Evolutionary conservation across 164 flowering plant genomes (phyloP).

Genomic region (Taxillus chinensis): DNA sequence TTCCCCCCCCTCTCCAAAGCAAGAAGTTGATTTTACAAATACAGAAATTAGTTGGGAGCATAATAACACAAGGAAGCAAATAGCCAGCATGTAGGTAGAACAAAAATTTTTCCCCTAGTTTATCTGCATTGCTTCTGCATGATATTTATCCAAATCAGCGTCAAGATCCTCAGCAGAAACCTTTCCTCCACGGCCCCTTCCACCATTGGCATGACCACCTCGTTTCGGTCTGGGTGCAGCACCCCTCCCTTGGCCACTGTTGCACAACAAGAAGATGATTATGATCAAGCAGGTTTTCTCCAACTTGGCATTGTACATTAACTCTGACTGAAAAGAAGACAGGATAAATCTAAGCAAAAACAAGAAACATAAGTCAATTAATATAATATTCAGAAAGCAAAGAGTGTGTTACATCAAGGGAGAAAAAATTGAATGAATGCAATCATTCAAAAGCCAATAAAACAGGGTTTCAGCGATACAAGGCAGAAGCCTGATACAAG

Average conservation of each 20-base stretch:
- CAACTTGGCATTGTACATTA: too few relatives aligned
- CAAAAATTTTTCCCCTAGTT: slow-evolving; percentile 16
- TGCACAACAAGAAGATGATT: neutral
- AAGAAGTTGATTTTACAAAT: slow-evolving; percentile 10
- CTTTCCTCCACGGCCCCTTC: slow-evolving; percentile 39
- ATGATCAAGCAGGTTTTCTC: too few relatives aligned
- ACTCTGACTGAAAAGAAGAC: too few relatives aligned
- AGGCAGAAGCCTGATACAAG: too few relatives aligned
- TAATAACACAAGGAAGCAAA: neutral
- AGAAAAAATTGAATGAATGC: too few relatives aligned
- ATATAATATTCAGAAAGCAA: too few relatives aligned
- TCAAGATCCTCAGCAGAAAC: slow-evolving; percentile 55
- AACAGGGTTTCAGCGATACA: too few relatives aligned
- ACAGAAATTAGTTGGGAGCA: slow-evolving; percentile 10
- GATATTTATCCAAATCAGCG: slow-evolving; percentile 66
- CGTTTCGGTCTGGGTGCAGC: slow-evolving; percentile 35
- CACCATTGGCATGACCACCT: slow-evolving; percentile 36
- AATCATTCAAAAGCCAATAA: too few relatives aligned
- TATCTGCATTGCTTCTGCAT: slow-evolving; percentile 55
- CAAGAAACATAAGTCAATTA: too few relatives aligned
- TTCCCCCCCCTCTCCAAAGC: slow-evolving; percentile 6
- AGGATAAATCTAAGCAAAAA: too few relatives aligned
- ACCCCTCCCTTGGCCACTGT: slow-evolving; percentile 61
- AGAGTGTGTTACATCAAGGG: too few relatives aligned
- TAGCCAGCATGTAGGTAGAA: neutral